Evolutionary conservation across 176 grass and related monocot genomes (phyloP).

Genomic region (Paspalum notatum): DNA sequence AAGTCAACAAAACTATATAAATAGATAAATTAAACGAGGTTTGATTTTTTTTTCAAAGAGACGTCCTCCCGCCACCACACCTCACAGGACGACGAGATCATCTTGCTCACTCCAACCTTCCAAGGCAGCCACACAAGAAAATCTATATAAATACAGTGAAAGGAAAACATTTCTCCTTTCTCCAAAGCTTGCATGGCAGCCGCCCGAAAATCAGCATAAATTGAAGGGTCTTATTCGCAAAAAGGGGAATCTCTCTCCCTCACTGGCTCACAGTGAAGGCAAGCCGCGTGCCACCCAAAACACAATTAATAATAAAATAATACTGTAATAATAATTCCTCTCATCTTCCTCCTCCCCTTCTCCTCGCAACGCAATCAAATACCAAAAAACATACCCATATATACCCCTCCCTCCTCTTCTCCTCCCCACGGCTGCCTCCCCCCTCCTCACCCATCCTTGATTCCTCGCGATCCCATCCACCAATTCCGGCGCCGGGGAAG

Average conservation of each 20-base stretch:
- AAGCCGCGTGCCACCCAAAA: conserved; percentile 21
- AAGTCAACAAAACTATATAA: neutral
- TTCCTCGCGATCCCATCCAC: conserved; percentile 17
- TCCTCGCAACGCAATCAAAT: neutral
- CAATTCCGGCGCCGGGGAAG: conserved; percentile 27
- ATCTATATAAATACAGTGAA: too few species aligned
- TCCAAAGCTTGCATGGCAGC: too few species aligned
- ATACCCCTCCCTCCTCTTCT: conserved; percentile 4
- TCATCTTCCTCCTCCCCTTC: too few species aligned
- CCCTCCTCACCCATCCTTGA: neutral
- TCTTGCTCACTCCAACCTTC: conserved; percentile 13
- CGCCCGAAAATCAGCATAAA: too few species aligned
- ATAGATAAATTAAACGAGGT: neutral
- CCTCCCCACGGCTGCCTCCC: too few species aligned
- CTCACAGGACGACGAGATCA: conserved; percentile 9
- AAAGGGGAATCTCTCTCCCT: too few species aligned
- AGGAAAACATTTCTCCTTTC: too few species aligned
- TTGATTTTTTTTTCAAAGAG: neutral
- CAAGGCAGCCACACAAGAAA: neutral
- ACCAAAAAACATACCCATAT: conserved; percentile 29
- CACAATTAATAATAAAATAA: neutral
- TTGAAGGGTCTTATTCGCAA: too few species aligned
- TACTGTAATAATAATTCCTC: neutral
- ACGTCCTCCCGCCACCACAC: conserved; percentile 10
- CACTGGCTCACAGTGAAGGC: neutral